A percentile compares a stretch with the other conserved stretches of the same genome.
Evolutionary conservation across 106 monocot species (phyloP).

Genomic region (Ottelia alismoides): DNA sequence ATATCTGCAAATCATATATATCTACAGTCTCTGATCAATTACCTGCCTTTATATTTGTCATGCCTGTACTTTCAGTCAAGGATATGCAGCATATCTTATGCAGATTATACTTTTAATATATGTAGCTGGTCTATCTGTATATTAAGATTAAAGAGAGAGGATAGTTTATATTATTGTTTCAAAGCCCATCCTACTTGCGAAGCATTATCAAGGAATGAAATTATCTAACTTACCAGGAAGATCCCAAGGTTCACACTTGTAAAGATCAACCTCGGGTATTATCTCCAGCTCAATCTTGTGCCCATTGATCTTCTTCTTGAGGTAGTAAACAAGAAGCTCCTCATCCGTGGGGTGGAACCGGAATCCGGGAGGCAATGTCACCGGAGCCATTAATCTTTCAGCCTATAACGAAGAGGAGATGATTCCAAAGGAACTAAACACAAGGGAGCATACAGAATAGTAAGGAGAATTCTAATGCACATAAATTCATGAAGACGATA

Average conservation of each 20-base stretch:
- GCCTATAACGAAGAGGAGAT: too few species aligned
- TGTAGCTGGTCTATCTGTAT: too few species aligned
- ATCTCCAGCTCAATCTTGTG: slow-evolving; percentile 29
- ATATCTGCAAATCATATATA: too few species aligned
- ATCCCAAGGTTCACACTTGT: slow-evolving; percentile 88
- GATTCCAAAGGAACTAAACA: not conserved
- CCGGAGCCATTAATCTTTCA: slow-evolving; percentile 5
- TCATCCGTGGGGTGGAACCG: slow-evolving; percentile 96
- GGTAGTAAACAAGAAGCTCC: slow-evolving; percentile 85
- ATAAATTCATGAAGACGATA: not conserved
- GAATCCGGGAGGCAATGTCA: slow-evolving; percentile 70
- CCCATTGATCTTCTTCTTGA: slow-evolving; percentile 78
- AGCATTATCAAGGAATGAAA: too few species aligned
- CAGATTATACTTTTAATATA: too few species aligned
- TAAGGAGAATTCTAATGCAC: not conserved
- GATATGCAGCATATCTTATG: too few species aligned
- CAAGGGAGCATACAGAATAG: not conserved
- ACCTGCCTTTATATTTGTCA: too few species aligned
- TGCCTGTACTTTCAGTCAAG: too few species aligned
- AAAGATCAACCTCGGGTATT: slow-evolving; percentile 84
- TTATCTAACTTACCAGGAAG: slow-evolving; percentile 84
- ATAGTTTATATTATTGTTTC: too few species aligned
- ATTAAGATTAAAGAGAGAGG: too few species aligned
- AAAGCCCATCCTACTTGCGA: too few species aligned
- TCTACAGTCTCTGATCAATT: too few species aligned